Evolutionary conservation across 2,329 filamentous ascomycete species (phyloP).

Genomic region (Curvularia eragrostidis): DNA sequence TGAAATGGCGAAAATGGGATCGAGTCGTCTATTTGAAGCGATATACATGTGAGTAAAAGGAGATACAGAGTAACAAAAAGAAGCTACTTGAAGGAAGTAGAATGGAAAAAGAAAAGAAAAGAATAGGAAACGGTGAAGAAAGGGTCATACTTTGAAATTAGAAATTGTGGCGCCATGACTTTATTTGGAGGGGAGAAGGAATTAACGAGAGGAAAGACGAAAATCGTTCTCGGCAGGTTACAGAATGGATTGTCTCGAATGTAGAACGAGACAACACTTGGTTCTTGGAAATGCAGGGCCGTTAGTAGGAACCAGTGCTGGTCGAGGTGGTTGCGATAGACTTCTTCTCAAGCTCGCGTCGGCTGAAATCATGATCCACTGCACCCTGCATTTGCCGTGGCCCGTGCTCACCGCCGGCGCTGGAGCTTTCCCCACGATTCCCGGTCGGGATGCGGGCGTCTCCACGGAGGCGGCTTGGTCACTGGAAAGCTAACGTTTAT

Average conservation of each 20-base stretch:
- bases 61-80: no score
- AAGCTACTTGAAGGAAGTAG: background rate
- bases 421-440: constrained; percentile 24
- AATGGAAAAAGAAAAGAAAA: background rate
- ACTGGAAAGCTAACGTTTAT: background rate
- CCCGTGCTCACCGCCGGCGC: constrained; percentile 22
- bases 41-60: background rate
- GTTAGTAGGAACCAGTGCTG: background rate
- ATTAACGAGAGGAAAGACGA: background rate
- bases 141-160: constrained; percentile 54
- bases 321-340: constrained; percentile 25
- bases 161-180: constrained; percentile 48
- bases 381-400: constrained; percentile 24
- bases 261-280: background rate
- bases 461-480: constrained; percentile 5
- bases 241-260: background rate
- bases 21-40: constrained; percentile 49
- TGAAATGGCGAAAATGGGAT: constrained; percentile 58
- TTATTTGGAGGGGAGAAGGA: background rate
- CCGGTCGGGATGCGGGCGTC: constrained; percentile 7
- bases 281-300: background rate
- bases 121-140: background rate
- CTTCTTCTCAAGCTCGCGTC: constrained; percentile 11
- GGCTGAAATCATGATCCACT: constrained; percentile 20
- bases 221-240: background rate